Evolutionary conservation across 768 basidiomycete species (phyloP).

Genomic region (Cubamyces lactineus): DNA sequence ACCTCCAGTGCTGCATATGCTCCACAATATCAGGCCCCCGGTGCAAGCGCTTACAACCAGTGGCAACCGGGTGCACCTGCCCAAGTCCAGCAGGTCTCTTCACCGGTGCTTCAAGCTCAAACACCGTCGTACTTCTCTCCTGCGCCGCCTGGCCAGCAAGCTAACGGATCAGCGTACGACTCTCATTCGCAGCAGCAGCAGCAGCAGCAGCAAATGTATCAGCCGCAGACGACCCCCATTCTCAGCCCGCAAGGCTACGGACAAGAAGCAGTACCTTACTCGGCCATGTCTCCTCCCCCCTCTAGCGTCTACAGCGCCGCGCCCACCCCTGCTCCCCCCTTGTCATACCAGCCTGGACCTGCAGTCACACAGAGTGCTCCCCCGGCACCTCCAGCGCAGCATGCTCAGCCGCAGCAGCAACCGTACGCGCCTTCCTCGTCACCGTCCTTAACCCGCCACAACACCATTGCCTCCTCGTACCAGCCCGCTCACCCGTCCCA

Average conservation of each 20-base stretch:
- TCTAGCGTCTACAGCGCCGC: slow-evolving; percentile 21
- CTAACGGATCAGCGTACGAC: slow-evolving; percentile 23
- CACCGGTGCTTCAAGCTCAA: slow-evolving; percentile 13
- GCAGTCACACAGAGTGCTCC: slow-evolving; percentile 25
- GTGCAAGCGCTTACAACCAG: slow-evolving; percentile 19
- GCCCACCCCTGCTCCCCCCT: slow-evolving; percentile 16
- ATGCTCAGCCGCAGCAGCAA: slow-evolving; percentile 31
- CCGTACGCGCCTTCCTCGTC: slow-evolving; percentile 24
- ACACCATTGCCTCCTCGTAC: slow-evolving; percentile 32
- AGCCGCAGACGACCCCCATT: slow-evolving; percentile 13
- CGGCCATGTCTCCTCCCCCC: slow-evolving; percentile 17
- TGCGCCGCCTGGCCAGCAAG: slow-evolving; percentile 5
- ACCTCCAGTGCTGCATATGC: slow-evolving; percentile 36
- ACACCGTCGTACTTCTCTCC: slow-evolving; percentile 26
- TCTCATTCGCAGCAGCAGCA: slow-evolving; percentile 11
- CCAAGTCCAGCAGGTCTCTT: slow-evolving; percentile 16
- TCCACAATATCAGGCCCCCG: slow-evolving; percentile 26
- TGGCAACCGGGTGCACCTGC: slow-evolving; percentile 24
- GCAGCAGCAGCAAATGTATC: slow-evolving; percentile 25
- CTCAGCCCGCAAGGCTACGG: slow-evolving; percentile 16
- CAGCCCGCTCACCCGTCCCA: slow-evolving; percentile 28
- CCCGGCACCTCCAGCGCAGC: slow-evolving; percentile 29
- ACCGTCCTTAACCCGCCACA: slow-evolving; percentile 30
- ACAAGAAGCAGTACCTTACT: slow-evolving; percentile 11
- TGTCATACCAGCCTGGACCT: slow-evolving; percentile 21